Evolutionary conservation across 1,284 basidiomycete species (phyloP).

Genomic region (Inonotus hispidus): DNA sequence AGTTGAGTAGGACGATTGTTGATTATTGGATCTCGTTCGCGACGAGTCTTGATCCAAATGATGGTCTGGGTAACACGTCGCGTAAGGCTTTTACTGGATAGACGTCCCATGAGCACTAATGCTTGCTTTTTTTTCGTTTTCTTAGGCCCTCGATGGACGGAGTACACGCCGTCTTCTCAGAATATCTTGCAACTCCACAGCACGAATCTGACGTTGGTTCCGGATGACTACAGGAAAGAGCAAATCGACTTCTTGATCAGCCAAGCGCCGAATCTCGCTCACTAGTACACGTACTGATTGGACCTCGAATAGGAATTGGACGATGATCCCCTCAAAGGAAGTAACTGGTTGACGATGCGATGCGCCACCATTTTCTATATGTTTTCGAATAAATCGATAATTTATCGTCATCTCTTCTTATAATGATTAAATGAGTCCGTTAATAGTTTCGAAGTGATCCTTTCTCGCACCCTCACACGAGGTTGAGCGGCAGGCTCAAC

Average conservation of each 20-base stretch:
- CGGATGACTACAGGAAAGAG: constrained; percentile 33
- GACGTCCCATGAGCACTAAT: neutral
- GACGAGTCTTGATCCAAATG: constrained; percentile 43
- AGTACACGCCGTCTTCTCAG: constrained; percentile 21
- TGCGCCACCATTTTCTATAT: too few relatives aligned
- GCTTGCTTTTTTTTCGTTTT: neutral
- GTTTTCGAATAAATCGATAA: too few relatives aligned
- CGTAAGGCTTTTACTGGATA: constrained; percentile 5
- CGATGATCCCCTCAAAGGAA: too few relatives aligned
- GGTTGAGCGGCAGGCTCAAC: too few relatives aligned
- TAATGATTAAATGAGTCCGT: too few relatives aligned
- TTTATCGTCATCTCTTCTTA: too few relatives aligned
- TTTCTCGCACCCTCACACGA: too few relatives aligned
- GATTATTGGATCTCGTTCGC: constrained; percentile 52
- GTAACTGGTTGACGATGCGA: too few relatives aligned
- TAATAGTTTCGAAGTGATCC: too few relatives aligned
- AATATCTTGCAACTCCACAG: constrained; percentile 35
- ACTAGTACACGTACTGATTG: too few relatives aligned
- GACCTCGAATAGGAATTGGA: too few relatives aligned
- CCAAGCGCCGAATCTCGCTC: constrained; percentile 18
- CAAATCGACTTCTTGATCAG: constrained; percentile 34
- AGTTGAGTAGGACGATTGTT: constrained; percentile 36
- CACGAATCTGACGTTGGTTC: constrained; percentile 32
- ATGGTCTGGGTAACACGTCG: constrained; percentile 33
- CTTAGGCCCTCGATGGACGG: constrained; percentile 34